Base-by-base conservation (phyloP, 192 early-diverging fungal genomes). In the Linnemannia exigua region DNA sequence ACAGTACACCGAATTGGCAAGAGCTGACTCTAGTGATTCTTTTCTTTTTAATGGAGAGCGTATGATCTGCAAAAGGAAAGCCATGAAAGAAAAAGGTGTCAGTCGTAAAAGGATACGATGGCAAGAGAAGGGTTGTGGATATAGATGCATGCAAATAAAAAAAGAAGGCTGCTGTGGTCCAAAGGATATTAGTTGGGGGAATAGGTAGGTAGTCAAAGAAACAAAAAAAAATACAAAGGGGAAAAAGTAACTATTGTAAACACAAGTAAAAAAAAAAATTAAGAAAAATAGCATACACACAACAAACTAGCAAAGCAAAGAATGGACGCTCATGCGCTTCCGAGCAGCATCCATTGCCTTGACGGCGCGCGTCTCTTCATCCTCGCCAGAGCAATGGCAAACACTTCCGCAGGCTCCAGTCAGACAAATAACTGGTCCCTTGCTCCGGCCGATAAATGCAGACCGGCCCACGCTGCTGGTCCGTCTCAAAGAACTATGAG, bases 311-410 rank as follows among this genome's bases (percentile, higher is more conserved):
- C 84, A 86, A 11, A 86, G 61, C 37, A 86, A 50, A 3, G 84
- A 86, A 36, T 86, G 84, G 0, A 86, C 84, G 33, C 84, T 86
- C 84, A 86, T 86, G 9, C 84, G 78, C 50, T 86, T 86, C 16
- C 84, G 78, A n/a, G 84, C 84, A 14, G 84, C 84, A 35, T 86
- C 84, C 78, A 86, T 80, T 9, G 84, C 84, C 50, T 80, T 86
- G 61, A 75, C 84, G 4, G 79, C 78, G 35, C 84, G 78, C 5
- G 79, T 79, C 51, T 86, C 84, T 51, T 86, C 84, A 71, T 86
- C 84, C 61, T 86, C 84, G 12, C 70, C 77, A 46, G 84, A 86
- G 51, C 84, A 86, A 12, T 78, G 54, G 44, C 84, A 86, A 25
- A 86, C 75, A 28, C 71, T 47, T 50, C 84, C 84, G 31, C 84